Base-by-base conservation (phyloP, 2,329 filamentous ascomycete genomes). In the Penicillium psychrosexuale region DNA sequence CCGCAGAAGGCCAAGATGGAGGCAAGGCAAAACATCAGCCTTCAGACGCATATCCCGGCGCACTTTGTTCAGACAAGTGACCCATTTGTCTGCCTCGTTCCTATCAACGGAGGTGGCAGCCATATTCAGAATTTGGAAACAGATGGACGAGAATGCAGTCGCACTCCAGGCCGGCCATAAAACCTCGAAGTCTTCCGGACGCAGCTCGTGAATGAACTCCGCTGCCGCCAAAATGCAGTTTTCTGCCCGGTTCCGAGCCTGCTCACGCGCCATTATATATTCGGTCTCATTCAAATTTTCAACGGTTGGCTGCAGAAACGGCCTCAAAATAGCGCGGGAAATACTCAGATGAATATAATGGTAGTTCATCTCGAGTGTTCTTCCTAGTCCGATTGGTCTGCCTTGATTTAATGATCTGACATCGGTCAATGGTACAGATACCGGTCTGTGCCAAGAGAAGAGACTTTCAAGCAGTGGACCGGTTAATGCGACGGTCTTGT, bases 31-130 rank as follows among this genome's bases (percentile, higher is more conserved):
- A 24, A 47, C 17, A 28, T 53, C 43, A 15, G 43, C 50, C 15
- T 53, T 53, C 13, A 53, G 28, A 11, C 50, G 50, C 50, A 52
- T 52, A 8, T 52, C 43, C 15, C 50, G 42, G 17, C 50, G 50
- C 34, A 52, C 34, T 17, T 33, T 37, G 7, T 38, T 42, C 13
- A 52, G 22, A 33, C 38, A 47, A 22, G 6, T 30, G n/a, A 47
- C 42, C 50, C 50, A 53, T 34, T 47, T 47, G 12, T 47, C 44
- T 33, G 50, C 36, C 34, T 53, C 44, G 6, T 8, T 28, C 12
- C 19, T 17, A 11, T 53, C 36, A 48, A 28, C 1, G 13, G 44
- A 48, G 17, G 34, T 48, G 12, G 9, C 28, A 31, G 50, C 50
- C 36, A 53, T 33, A 2, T 38, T 24, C 8, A 47, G n/a, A 4